Evolutionary conservation across 2,329 filamentous ascomycete genomes (phyloP), one percentile per base, ranked within the genome.

Genomic region (Intubia oerlemansii): DNA sequence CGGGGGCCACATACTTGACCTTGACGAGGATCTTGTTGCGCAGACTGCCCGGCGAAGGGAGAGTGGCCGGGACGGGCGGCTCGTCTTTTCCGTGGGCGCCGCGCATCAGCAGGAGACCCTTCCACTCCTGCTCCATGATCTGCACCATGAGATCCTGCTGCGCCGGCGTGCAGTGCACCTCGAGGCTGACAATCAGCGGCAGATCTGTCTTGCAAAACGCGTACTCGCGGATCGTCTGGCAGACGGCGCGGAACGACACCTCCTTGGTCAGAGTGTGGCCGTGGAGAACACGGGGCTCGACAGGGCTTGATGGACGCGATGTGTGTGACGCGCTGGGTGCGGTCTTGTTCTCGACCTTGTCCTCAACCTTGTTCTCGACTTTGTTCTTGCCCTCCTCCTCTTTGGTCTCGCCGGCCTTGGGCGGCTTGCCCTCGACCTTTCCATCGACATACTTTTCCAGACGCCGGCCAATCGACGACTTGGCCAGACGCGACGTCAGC

Each of bases 91-190:
- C n/a, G n/a, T n/a, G n/a, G n/a, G 8, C 19, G n/a, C 19, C 19
- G 12, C 43, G 6, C 2, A 73, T 59, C 2, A 91, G 56, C 7
- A 95, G 56, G 33, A 73, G 57, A 1, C 61, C 72, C n/a, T 59
- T 59, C 80, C 82, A 98, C 16, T 68, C 67, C 35, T 90, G 67
- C 36, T 71, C 62, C 69, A 98, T 93, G 42, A 95, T 91, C 35
- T 77, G 62, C 5, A 92, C 82, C 80, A 95, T 93, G 33, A 74
- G 62, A 38, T 77, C 65, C 47, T 98, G 88, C 50, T 98, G 88
- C 32, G 74, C 63, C 0, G 67, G 52, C 36, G 59, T 61, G 37
- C 81, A 82, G 52, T 95, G 88, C 0, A 95, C 80, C 49, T 98
- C 88, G 18, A 98, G 62, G 44, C 81, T 92, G 41, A 93, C 75